Evolutionary conservation across 192 early-diverging fungal species (phyloP), one percentile per base, ranked within the genome.

Genomic region (Entomortierella chlamydospora): DNA sequence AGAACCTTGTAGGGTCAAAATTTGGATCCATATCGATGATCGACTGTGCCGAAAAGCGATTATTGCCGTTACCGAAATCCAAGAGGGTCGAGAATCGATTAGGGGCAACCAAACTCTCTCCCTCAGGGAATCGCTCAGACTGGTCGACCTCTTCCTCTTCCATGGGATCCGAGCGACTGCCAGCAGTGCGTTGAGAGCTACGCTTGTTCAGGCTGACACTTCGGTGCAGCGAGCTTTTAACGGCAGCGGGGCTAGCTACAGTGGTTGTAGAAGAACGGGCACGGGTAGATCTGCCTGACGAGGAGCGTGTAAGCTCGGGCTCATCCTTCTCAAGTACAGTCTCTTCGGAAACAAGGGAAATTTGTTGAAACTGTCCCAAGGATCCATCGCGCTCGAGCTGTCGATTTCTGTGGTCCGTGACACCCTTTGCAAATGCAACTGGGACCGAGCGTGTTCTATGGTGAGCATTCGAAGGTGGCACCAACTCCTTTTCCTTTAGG

Each of bases 311-410:
- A 0, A 52, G 72, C 1, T 41, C 29, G 37, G 51, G 26, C 23
- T 61, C 65, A 25, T 55, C 67, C 18, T 68, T 68, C 10, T 31
- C 57, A 12, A 54, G 33, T 18, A 64, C 25, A 20, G 68, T 60
- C 45, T 62, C 60, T 17, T 79, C 76, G 0, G 76, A 79, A 12
- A 50, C 51, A 9, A 79, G 52, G 4, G 76, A 79, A 31, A 79
- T 79, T 57, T 79, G 76, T 62, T 79, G 76, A 49, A 79, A 79
- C 20, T 70, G 76, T 18, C 76, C 68, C 68, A 79, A 25, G 18
- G 76, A 79, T 18, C 43, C 68, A 20, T 79, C 76, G 0, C 76
- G 67, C 43, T 79, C 68, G 11, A 79, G 39, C n/a, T 70, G 61
- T 30, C 76, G 25, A 51, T 54, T 79, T 25, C 68, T 57, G 23